These are phyloP conservation scores for Rhizopogon hawkerae DNA, from an alignment of 1,284 basidiomycete species.

Conservation along the genomic window DNA sequence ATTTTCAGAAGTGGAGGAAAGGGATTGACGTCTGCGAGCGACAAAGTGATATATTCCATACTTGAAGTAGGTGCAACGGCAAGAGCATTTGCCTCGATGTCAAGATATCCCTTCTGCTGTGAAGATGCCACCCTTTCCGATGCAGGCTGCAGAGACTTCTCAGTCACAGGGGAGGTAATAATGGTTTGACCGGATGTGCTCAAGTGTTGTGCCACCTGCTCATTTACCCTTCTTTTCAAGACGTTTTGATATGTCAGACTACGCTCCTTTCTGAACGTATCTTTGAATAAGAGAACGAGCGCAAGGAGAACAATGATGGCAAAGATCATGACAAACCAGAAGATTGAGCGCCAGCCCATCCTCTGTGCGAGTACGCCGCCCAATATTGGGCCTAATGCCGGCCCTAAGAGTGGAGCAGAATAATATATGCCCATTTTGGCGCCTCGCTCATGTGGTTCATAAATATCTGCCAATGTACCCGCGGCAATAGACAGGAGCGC, in stretches of 20 bases:
- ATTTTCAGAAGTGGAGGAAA: constrained; percentile 48
- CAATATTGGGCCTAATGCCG: constrained; percentile 57
- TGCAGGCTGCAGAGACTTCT: background rate
- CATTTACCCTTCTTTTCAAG: constrained; percentile 25
- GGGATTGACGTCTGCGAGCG: constrained; percentile 64
- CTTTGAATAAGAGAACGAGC: constrained; percentile 62
- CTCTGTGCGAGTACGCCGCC: constrained; percentile 60
- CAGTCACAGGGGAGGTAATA: background rate
- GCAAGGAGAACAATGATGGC: constrained; percentile 44
- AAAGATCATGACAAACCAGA: constrained; percentile 70
- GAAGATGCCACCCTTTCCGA: background rate
- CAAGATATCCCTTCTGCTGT: constrained; percentile 5
- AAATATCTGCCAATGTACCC: constrained; percentile 72
- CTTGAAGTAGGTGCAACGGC: background rate
- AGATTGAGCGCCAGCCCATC: constrained; percentile 68
- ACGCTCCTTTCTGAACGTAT: constrained; percentile 74
- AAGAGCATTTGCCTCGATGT: background rate
- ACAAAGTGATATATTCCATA: constrained; percentile 42
- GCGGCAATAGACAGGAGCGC: constrained; percentile 72
- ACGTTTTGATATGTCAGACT: constrained; percentile 66
- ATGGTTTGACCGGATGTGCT: background rate
- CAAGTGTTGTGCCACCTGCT: background rate
- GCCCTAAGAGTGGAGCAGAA: constrained; percentile 46
- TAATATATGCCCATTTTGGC: constrained; percentile 72
- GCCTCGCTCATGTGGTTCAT: constrained; percentile 67